A percentile compares a stretch with the other conserved stretches of the same genome.
Evolutionary conservation across 1,284 basidiomycete species (phyloP).

Genomic region (Coriolopsis trogii): DNA sequence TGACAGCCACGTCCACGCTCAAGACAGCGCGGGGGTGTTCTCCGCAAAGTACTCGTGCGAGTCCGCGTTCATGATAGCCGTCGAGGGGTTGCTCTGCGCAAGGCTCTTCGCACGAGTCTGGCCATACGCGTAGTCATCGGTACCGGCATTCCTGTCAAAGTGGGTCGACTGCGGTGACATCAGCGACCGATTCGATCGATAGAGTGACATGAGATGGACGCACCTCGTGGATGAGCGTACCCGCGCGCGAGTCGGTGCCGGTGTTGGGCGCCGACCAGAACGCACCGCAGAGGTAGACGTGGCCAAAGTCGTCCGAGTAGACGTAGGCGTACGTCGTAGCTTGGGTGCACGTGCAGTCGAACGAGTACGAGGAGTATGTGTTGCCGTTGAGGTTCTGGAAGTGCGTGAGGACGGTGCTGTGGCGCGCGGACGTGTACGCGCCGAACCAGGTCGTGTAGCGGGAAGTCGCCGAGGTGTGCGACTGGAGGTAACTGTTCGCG

Average conservation of each 20-base stretch:
- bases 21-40: conserved; percentile 45
- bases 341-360: conserved; percentile 49
- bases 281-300: conserved; percentile 48
- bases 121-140: conserved; percentile 49
- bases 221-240: conserved; percentile 36
- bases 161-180: conserved; percentile 41
- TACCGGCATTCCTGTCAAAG: conserved; percentile 48
- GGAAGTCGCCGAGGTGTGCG: conserved; percentile 35
- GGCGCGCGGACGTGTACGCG: conserved; percentile 38
- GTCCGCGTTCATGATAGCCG: conserved; percentile 50
- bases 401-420: conserved; percentile 43
- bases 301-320: conserved; percentile 42
- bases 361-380: conserved; percentile 39
- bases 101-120: conserved; percentile 42
- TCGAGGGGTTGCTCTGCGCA: conserved; percentile 41
- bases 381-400: conserved; percentile 40
- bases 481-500: conserved; percentile 36
- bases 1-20: too few species aligned
- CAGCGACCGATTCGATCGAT: background rate
- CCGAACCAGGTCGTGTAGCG: conserved; percentile 53
- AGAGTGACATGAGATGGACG: background rate
- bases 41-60: conserved; percentile 58
- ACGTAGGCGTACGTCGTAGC: conserved; percentile 49
- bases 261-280: conserved; percentile 49
- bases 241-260: conserved; percentile 51